Base-by-base conservation (phyloP, 148 eudicot genomes). In the Fagopyrum tataricum region DNA sequence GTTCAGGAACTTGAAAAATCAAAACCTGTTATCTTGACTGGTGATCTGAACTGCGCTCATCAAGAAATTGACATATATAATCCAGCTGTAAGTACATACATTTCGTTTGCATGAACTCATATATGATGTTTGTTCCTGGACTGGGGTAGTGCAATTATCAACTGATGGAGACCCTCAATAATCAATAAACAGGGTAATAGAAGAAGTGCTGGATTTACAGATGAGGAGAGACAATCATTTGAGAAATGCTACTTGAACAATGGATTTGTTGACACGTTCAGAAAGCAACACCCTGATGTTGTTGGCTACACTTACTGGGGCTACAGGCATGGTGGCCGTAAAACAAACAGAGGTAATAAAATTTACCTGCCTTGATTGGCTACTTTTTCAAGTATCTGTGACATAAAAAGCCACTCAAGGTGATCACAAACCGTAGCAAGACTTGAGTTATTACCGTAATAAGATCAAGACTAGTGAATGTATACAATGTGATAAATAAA, bases 251-350 rank as follows among this genome's bases (percentile, higher is more conserved):
- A 87, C 68, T 77, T 95, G 42, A 80, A 86, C 46, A 79, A 81
- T 73, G 99, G 97, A 72, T 88, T 90, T 78, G 94, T 95, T 7
- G 97, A 95, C 78, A 95, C 96, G 68, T 95, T 88, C 71, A 85
- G 99, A 80, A 85, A 80, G 78, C 96, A 90, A 79, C 99, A 95
- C 75, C 97, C 96, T 18, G 82, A 83, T 77, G 92, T 82, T 51
- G 94, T 95, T 56, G 99, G 92, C 46, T 95, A 95, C 81, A 88
- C 97, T 31, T 95, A 95, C 77, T 95, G 97, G 99, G 97, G 97
- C 20, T 92, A 87, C 85, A 80, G 94, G 78, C 97, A 90, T 76
- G 92, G 91, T 75, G 92, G 80, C n/a, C 92, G 99, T 70, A 92
- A 87, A 86, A 81, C 85, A 49, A 95, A 95, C 79, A 86, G 78